Base-by-base conservation (phyloP, 352 stramenopile species). In the Globisporangium viniferum region DNA sequence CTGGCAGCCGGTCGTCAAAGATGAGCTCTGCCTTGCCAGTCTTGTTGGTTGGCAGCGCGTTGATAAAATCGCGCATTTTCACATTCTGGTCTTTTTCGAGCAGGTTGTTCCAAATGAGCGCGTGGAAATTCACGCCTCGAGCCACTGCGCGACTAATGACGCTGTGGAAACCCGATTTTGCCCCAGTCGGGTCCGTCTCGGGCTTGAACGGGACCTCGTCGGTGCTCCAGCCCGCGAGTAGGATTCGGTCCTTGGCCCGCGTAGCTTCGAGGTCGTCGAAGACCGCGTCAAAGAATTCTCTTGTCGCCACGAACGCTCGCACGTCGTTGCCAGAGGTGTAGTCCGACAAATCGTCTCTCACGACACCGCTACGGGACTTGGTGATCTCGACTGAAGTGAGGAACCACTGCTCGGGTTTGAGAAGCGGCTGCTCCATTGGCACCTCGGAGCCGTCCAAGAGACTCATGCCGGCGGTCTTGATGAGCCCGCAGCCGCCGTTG, bases 71-170 rank as follows among this genome's bases (percentile, higher is more conserved):
- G 15, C 80, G 82, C 49, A 90, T 73, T 15, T 78, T 74, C 53
- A 88, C 64, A 58, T 90, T 92, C 59, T 88, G 76, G 0, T 75
- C 59, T 0, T 72, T 68, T 27, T 92, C 79, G 14, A 86, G 77
- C 22, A 90, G 24, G 51, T 92, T 94, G 44, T 73, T 78, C 85
- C 81, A 93, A 8, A 84, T 73, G 41, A 93, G 77, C 62, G 84
- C 76, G 41, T 82, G 75, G 58, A 86, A 79, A 22, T 81, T 74
- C 5, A 78, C 75, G 0, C 77, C 71, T 14, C 74, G 75, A 15
- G 74, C 61, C 18, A 82, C 68, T 0, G 80, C 61, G n/a, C 73
- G 66, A 0, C 70, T 62, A 14, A 80, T 53, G 5, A 90, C 36
- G 15, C 76, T 75, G 33, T 70, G 67, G n/a, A 90, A 73, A 24